phyloP scores from a whole-genome alignment of 108 stramenopile genomes.

The Cyclotella sp. region DNA sequence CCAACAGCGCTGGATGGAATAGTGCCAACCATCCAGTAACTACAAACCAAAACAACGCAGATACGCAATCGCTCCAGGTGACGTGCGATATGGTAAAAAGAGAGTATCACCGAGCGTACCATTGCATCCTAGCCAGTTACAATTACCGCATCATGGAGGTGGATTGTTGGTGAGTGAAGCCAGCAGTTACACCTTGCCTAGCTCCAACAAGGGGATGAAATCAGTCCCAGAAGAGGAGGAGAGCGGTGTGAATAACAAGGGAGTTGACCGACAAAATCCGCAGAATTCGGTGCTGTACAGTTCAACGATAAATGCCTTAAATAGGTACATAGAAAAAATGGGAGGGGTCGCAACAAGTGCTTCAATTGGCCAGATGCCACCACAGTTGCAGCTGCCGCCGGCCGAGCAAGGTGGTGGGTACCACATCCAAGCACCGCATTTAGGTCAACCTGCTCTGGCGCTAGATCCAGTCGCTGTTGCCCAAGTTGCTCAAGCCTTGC shows the following conservation, averaged over 20 bases:
- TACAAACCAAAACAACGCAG: neutral
- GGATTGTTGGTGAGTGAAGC: conserved; percentile 15
- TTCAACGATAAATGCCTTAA: conserved; percentile 14
- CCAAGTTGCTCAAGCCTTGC: conserved; percentile 12
- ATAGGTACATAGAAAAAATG: conserved; percentile 1
- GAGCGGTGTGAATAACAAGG: neutral
- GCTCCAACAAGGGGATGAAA: conserved; percentile 25
- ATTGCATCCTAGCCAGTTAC: conserved; percentile 47
- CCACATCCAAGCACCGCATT: neutral
- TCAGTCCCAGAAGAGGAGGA: conserved; percentile 10
- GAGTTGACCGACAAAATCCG: neutral
- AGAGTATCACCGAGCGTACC: conserved; percentile 40
- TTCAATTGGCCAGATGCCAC: neutral
- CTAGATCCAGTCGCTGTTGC: neutral
- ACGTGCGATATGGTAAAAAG: conserved; percentile 45
- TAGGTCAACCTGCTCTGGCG: neutral
- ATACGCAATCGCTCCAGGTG: conserved; percentile 29
- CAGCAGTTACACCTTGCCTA: conserved; percentile 5
- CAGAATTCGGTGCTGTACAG: neutral
- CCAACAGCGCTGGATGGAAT: neutral
- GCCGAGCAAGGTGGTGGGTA: neutral
- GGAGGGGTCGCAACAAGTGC: conserved; percentile 3
- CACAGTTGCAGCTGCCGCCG: conserved; percentile 4
- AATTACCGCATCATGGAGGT: conserved; percentile 15
- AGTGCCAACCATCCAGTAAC: neutral